Evolutionary conservation across 139 green algal genomes (phyloP).

Genomic region (Chlamydomonas asymmetrica): DNA sequence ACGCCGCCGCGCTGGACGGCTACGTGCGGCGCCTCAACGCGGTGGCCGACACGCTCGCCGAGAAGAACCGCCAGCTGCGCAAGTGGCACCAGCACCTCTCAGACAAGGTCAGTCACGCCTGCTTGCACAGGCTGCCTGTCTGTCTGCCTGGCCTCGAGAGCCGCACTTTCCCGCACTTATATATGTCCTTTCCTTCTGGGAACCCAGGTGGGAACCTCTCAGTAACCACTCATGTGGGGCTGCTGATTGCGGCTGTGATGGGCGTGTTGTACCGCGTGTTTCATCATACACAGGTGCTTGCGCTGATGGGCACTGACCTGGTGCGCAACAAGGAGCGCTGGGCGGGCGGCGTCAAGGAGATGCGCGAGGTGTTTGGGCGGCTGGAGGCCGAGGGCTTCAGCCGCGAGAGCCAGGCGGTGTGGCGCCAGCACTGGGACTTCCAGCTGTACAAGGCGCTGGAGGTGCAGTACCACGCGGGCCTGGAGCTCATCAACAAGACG

Average conservation of each 20-base stretch:
- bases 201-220: no score
- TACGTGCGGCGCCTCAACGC: constrained; percentile 68
- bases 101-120: constrained; percentile 34
- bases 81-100: constrained; percentile 59
- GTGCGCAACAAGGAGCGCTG: constrained; percentile 72
- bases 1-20: constrained; percentile 65
- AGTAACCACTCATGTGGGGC: no score
- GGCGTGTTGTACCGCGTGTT: no score
- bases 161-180: no score
- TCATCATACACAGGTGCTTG: constrained; percentile 32
- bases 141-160: no score
- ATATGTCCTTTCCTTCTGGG: no score
- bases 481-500: constrained; percentile 70
- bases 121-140: no score
- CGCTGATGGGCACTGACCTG: constrained; percentile 70
- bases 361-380: constrained; percentile 63
- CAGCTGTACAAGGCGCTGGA: constrained; percentile 80
- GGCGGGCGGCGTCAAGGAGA: constrained; percentile 68
- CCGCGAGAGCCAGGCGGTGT: constrained; percentile 60
- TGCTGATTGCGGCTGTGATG: no score
- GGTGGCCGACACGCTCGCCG: constrained; percentile 53
- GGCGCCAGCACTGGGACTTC: constrained; percentile 85
- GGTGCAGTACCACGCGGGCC: constrained; percentile 70
- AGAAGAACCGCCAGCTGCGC: constrained; percentile 59
- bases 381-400: constrained; percentile 70